Evolutionary conservation across 2,329 filamentous ascomycete genomes (phyloP).

Genomic region (Sporothrix humicola): DNA sequence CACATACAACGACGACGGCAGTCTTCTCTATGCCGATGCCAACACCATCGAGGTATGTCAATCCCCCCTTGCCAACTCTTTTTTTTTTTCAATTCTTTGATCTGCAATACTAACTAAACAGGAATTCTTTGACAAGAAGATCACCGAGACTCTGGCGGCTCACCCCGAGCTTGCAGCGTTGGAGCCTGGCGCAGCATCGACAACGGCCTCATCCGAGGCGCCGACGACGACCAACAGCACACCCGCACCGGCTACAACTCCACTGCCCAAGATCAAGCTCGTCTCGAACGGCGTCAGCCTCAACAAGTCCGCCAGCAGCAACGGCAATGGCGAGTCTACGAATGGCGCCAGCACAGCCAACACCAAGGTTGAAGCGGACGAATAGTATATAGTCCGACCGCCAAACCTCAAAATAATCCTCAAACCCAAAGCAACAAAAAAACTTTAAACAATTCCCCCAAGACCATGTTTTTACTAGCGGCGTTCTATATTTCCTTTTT

Average conservation of each 20-base stretch:
- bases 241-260: slow-evolving; percentile 35
- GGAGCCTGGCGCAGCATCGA: slow-evolving; percentile 36
- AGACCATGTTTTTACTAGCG: slow-evolving; percentile 7
- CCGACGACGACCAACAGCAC: slow-evolving; percentile 46
- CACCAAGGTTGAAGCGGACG: slow-evolving; percentile 27
- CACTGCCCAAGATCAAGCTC: slow-evolving; percentile 40
- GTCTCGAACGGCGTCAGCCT: slow-evolving; percentile 38
- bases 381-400: not conserved
- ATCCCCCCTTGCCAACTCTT: slow-evolving; percentile 33
- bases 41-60: slow-evolving; percentile 86
- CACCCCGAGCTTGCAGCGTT: slow-evolving; percentile 41
- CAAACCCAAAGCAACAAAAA: not conserved
- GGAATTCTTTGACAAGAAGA: slow-evolving; percentile 62
- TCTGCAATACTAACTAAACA: slow-evolving; percentile 41
- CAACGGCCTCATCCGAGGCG: slow-evolving; percentile 51
- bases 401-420: not conserved
- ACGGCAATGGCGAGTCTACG: slow-evolving; percentile 22
- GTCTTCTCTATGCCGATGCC: slow-evolving; percentile 88
- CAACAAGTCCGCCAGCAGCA: slow-evolving; percentile 24
- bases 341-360: slow-evolving; percentile 27
- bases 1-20: slow-evolving; percentile 96
- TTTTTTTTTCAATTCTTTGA: too few species aligned
- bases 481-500: not conserved
- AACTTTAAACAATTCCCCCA: not conserved
- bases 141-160: slow-evolving; percentile 48